These are phyloP conservation scores for Candida piceae DNA, from an alignment of 805 yeast species.

Conservation along the genomic window DNA sequence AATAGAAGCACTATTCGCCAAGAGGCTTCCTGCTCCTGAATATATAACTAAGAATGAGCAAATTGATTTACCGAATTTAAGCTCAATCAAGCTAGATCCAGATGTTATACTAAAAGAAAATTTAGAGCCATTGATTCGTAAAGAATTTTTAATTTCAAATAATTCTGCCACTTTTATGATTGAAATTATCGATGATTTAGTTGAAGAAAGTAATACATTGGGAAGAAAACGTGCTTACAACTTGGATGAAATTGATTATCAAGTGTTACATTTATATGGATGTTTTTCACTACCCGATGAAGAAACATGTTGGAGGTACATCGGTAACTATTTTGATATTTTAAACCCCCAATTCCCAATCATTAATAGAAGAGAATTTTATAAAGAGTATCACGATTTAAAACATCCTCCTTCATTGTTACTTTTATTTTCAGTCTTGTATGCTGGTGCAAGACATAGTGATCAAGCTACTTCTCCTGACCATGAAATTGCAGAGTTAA, in stretches of 20 bases:
- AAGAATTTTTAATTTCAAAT: constrained; percentile 9
- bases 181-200: constrained; percentile 15
- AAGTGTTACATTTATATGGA: constrained; percentile 58
- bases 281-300: constrained; percentile 68
- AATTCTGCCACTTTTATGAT: constrained; percentile 24
- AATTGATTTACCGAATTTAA: constrained; percentile 4
- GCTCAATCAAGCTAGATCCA: constrained; percentile 9
- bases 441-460: constrained; percentile 63
- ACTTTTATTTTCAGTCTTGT: constrained; percentile 57
- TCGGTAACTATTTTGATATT: constrained; percentile 56
- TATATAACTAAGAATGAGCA: constrained; percentile 9
- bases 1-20: too few relatives aligned
- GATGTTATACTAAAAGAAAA: constrained; percentile 7
- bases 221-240: constrained; percentile 18
- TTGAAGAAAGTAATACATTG: constrained; percentile 12
- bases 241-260: constrained; percentile 44
- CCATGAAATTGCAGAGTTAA: constrained; percentile 40
- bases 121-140: constrained; percentile 9
- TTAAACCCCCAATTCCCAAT: constrained; percentile 67
- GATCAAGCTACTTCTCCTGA: constrained; percentile 49
- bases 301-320: constrained; percentile 54
- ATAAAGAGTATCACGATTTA: constrained; percentile 51
- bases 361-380: constrained; percentile 56
- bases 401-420: constrained; percentile 57
- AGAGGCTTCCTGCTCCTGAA: constrained; percentile 2